Conservation (phyloP, 768 basidiomycete genomes). For the Postia placenta region DNA sequence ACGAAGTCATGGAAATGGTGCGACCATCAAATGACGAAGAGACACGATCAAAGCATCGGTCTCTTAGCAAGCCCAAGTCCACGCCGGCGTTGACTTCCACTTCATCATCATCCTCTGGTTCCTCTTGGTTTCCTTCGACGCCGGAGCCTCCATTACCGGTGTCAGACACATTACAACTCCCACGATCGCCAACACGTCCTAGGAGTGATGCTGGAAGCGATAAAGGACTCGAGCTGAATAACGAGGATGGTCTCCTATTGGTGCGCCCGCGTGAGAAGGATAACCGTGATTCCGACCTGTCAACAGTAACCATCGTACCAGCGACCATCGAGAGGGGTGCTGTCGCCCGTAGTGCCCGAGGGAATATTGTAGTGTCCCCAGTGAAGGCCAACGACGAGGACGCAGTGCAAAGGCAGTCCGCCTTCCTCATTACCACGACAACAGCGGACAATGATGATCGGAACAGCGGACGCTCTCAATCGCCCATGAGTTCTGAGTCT, state of each 20-base stretch:
- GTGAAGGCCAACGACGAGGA: background rate
- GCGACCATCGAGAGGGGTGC: conserved; percentile 24
- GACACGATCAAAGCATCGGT: background rate
- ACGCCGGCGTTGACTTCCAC: conserved; percentile 1
- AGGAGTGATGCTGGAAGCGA: background rate
- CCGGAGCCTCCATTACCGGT: background rate
- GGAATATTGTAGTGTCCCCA: conserved; percentile 17
- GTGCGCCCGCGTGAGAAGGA: conserved; percentile 15
- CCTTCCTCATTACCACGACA: background rate
- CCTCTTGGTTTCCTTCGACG: background rate
- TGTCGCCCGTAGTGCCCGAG: conserved; percentile 17
- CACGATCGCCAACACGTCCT: background rate
- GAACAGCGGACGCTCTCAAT: background rate
- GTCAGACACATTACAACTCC: background rate
- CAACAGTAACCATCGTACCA: conserved; percentile 25
- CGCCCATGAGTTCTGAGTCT: conserved; percentile 1
- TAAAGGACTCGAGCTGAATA: too few relatives aligned
- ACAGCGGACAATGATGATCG: background rate
- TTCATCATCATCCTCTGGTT: background rate
- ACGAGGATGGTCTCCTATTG: conserved; percentile 1
- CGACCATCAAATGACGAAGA: conserved; percentile 4
- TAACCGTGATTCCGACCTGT: conserved; percentile 24
- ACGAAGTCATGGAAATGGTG: conserved; percentile 17
- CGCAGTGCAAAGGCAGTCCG: background rate
- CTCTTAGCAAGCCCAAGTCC: conserved; percentile 5